Evolutionary conservation across 2,329 filamentous ascomycete genomes (phyloP).

Genomic region (Aspergillus texensis): DNA sequence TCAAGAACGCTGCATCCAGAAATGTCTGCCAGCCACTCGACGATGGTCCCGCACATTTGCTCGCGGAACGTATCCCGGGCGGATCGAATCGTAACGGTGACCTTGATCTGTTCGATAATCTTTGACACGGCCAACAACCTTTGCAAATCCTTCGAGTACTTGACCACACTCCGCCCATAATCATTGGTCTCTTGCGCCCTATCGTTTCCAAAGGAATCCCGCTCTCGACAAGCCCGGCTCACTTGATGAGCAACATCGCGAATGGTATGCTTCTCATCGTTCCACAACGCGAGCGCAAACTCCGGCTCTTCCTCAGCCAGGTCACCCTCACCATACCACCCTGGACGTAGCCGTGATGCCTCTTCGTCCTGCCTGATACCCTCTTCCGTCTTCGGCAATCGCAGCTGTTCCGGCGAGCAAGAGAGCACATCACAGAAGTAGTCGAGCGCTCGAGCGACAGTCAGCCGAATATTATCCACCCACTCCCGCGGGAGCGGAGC

Average conservation of each 20-base stretch:
- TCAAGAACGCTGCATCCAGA: slow-evolving; percentile 81
- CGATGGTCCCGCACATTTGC: slow-evolving; percentile 97
- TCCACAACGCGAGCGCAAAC: slow-evolving; percentile 89
- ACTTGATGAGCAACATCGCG: slow-evolving; percentile 89
- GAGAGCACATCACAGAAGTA: slow-evolving; percentile 98
- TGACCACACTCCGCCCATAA: slow-evolving; percentile 82
- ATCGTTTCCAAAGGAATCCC: slow-evolving; percentile 66
- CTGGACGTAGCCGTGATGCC: slow-evolving; percentile 72
- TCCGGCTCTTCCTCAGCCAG: slow-evolving; percentile 67
- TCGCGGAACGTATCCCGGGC: slow-evolving; percentile 94
- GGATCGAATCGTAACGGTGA: slow-evolving; percentile 92
- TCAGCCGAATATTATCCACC: slow-evolving; percentile 76
- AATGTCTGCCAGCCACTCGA: slow-evolving; percentile 95
- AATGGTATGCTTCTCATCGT: slow-evolving; percentile 97
- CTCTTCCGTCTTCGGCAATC: slow-evolving; percentile 79
- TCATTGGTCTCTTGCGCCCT: slow-evolving; percentile 88
- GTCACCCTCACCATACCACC: slow-evolving; percentile 70
- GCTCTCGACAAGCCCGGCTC: slow-evolving; percentile 79
- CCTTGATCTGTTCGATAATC: slow-evolving; percentile 90
- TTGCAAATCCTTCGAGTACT: slow-evolving; percentile 71
- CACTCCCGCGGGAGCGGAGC: slow-evolving; percentile 74
- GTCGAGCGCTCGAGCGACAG: slow-evolving; percentile 81
- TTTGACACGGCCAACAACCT: slow-evolving; percentile 76
- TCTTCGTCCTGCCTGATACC: slow-evolving; percentile 81
- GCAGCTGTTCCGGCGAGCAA: slow-evolving; percentile 92